Evolutionary conservation across 2,329 filamentous ascomycete species (phyloP), one percentile per base, ranked within the genome.

Genomic region (Macrophomina phaseolina): DNA sequence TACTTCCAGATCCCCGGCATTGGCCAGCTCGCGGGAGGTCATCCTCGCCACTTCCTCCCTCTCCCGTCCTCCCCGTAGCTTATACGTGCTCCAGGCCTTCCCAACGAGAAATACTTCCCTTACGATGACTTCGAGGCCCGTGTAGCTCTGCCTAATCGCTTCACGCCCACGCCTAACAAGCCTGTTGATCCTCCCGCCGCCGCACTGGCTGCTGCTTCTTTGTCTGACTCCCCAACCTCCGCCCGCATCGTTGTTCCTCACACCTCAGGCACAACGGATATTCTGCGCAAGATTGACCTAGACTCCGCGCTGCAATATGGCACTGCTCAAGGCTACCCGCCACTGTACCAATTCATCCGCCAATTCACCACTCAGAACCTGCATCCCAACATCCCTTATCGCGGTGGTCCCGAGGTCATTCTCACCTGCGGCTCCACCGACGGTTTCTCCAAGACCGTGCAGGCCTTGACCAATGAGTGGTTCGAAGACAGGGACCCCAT

Each of bases 61-160:
- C 16, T 32, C 34, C 28, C 12, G 1, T 30, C 16, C 12, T 23
- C 14, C 8, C 12, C 42, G 12, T 45, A 45, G 67, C 73, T 74
- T 53, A 74, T 67, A 18, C 16, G 12, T 12, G n/a, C 1, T 58
- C 23, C 69, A 94, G 92, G 92, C 68, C 86, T 97, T 28, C 94
- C 94, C 16, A 90, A 95, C 78, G 84, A 90, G 46, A 86, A 86
- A 67, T 92, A 92, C 80, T 97, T 97, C 75, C 94, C 94, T 8
- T 97, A 91, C 79, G 93, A 97, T 73, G 95, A 93, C 0, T 87
- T 97, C 69, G 92, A 97, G 79, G 92, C 93, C 48, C 89, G 90
- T 70, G 87, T 90, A 68, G 92, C 92, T 38, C 86, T 87, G 69
- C 89, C 92, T 7, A 83, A 90, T 70, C 87, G 93, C 77, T 95